Evolutionary conservation across 164 flowering plant species (phyloP).

Genomic region (Pachysandra terminalis): DNA sequence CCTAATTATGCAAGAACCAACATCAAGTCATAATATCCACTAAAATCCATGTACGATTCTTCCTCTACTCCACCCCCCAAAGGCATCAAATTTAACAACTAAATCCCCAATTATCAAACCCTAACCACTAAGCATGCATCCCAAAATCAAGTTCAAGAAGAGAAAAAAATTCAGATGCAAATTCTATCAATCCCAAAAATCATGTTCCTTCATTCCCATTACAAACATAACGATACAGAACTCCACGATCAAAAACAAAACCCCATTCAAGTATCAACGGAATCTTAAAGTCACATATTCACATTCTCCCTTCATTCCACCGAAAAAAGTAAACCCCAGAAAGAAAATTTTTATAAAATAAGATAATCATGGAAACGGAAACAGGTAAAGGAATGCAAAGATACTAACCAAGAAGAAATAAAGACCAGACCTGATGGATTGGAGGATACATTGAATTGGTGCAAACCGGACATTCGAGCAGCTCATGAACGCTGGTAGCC

Average conservation of each 20-base stretch:
- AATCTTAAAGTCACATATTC: not conserved
- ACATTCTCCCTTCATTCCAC: not conserved
- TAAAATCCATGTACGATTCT: not conserved
- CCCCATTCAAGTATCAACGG: not conserved
- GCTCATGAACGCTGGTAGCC: slow-evolving; percentile 33
- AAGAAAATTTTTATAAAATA: not conserved
- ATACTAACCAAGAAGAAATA: not conserved
- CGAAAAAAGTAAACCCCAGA: not conserved
- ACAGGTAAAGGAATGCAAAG: not conserved
- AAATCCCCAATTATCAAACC: not conserved
- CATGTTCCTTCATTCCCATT: not conserved
- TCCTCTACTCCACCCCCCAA: slow-evolving; percentile 2
- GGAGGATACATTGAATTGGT: slow-evolving; percentile 46
- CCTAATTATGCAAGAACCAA: not conserved
- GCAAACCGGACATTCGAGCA: slow-evolving; percentile 45
- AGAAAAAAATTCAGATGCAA: not conserved
- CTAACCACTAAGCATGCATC: not conserved
- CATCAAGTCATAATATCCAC: not conserved
- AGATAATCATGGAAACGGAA: not conserved
- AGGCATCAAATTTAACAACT: not conserved
- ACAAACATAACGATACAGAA: no score
- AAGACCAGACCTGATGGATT: slow-evolving; percentile 32
- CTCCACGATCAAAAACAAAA: not conserved
- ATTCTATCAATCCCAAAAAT: not conserved
- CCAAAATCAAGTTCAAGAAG: not conserved